Evolutionary conservation across 2,329 filamentous ascomycete genomes (phyloP), one percentile per base, ranked within the genome.

Genomic region (Penicillium sp.): DNA sequence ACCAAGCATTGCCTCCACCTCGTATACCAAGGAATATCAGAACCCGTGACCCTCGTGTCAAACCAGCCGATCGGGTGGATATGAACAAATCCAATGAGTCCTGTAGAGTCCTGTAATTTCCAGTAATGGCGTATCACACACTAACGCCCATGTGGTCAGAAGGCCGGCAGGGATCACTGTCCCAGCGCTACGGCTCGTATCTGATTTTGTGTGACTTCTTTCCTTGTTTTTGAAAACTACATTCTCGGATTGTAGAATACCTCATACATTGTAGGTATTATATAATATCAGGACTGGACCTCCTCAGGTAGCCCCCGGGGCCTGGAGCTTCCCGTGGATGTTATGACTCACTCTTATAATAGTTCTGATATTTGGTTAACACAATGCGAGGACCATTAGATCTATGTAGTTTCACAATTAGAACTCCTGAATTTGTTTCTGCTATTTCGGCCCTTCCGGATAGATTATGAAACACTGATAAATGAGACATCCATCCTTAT

Each of bases 81-180:
- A 37, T 8, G 30, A 35, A 45, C 8, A 12, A 22, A 12, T 16
- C 17, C 42, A 22, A 44, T 30, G 10, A 19, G 30, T 14, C 0
- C 28, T n/a, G n/a, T n/a, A n/a, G n/a, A 17, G 8, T 22, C 12
- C 30, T 11, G 2, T 48, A 19, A 26, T 46, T 47, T 42, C 50
- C 50, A 40, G 28, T 40, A 30, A 36, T 35, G 45, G 51, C 45
- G 30, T 41, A 31, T 54, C 38, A 50, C 38, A 50, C 30, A 22
- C 33, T 41, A 22, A 40, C 43, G 43, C 37, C 59, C 59, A 59
- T 61, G 57, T 61, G 57, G 59, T 48, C 45, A 43, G 51, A 58
- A 38, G 43, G 43, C n/a, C 19, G 19, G 47, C 35, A 38, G 33
- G 51, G 58, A 46, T 42, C 42, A 43, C 10, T 17, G 10, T 45